These are phyloP conservation scores for Rugosomyces carneus DNA, from an alignment of 1,284 basidiomycete species.

Conservation along the genomic window DNA sequence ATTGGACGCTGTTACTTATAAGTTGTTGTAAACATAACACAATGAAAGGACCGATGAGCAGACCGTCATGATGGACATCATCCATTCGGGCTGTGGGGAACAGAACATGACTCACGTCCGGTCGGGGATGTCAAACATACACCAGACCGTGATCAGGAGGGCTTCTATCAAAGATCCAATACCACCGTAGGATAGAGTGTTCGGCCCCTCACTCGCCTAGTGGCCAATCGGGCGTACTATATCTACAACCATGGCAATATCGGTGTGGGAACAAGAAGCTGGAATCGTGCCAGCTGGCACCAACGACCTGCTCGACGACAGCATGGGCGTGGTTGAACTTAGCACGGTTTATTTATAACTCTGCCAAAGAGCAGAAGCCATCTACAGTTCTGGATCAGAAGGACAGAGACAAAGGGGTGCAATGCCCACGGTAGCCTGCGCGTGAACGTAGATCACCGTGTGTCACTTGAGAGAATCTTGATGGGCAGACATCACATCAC, in stretches of 20 bases:
- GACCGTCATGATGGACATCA: too few species aligned
- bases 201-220: not conserved
- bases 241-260: not conserved
- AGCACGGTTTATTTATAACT: conserved; percentile 1
- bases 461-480: conserved; percentile 1
- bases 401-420: not conserved
- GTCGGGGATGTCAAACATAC: too few species aligned
- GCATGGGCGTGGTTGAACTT: not conserved
- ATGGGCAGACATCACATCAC: not conserved
- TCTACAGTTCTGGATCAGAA: conserved; percentile 2
- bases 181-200: conserved; percentile 1
- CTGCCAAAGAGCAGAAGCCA: too few species aligned
- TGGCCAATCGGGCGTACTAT: not conserved
- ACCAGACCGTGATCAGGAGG: not conserved
- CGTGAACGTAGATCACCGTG: conserved; percentile 8
- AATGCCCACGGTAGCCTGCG: too few species aligned
- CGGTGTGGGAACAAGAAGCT: not conserved
- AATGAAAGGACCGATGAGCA: too few species aligned
- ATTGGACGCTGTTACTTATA: too few species aligned
- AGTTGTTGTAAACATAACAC: too few species aligned
- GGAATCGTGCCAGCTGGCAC: not conserved
- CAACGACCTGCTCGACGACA: not conserved
- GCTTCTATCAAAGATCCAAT: conserved; percentile 14
- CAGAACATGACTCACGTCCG: too few species aligned
- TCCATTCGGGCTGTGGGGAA: too few species aligned